A percentile compares a stretch with the other conserved stretches of the same genome.
phyloP scores from a whole-genome alignment of 2,329 filamentous ascomycete genomes.

The Colletotrichum falcatum region DNA sequence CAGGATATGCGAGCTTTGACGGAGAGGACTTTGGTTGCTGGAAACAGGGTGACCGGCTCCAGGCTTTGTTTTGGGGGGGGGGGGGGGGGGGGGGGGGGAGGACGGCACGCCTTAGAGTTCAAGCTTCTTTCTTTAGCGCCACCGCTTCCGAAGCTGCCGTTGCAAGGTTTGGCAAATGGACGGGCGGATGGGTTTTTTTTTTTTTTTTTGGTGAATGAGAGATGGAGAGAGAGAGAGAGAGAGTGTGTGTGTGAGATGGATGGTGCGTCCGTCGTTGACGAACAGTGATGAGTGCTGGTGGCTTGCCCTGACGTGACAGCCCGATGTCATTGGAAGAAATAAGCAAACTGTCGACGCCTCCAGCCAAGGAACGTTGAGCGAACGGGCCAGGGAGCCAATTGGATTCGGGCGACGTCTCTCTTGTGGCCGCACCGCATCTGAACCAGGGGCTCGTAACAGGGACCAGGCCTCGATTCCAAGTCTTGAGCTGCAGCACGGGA shows the following conservation, averaged over 20 bases:
- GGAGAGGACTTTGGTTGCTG: constrained; percentile 1
- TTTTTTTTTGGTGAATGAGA: too few relatives aligned
- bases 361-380: constrained; percentile 11
- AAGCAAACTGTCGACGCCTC: constrained; percentile 22
- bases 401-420: neutral
- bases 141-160: constrained; percentile 16
- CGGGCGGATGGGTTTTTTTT: neutral
- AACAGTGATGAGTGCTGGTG: constrained; percentile 5
- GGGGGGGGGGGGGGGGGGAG: neutral
- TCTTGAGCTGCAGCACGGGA: constrained; percentile 34
- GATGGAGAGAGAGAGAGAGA: too few relatives aligned
- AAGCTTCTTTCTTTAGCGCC: constrained; percentile 38
- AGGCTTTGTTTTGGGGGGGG: neutral
- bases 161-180: neutral
- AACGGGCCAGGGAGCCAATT: constrained; percentile 8
- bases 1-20: constrained; percentile 9
- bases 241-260: neutral
- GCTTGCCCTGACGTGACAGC: constrained; percentile 28
- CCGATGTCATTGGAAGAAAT: constrained; percentile 28
- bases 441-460: constrained; percentile 2
- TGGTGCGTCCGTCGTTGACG: constrained; percentile 20
- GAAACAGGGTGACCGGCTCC: constrained; percentile 10
- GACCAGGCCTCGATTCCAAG: constrained; percentile 29
- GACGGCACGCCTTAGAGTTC: neutral
- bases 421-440: constrained; percentile 12